Percentiles rank a stretch among this genome's conserved stretches.
These are phyloP conservation scores for Suillus lakei DNA, from an alignment of 768 basidiomycete genomes.

Conservation along the genomic window DNA sequence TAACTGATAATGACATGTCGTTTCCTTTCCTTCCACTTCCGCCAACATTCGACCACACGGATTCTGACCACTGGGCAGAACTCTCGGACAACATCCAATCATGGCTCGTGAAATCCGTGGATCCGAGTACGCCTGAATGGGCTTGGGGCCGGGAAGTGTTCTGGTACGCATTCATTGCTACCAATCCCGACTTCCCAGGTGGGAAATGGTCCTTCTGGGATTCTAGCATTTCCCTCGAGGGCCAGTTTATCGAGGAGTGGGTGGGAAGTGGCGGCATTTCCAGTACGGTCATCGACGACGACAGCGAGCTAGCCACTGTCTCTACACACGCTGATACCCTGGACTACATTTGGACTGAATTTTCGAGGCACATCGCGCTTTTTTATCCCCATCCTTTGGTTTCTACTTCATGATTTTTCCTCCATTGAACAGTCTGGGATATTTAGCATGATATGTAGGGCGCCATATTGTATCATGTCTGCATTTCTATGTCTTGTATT, in stretches of 20 bases:
- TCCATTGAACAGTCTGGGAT: background rate
- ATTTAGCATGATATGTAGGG: background rate
- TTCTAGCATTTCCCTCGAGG: constrained; percentile 4
- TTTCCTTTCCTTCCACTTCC: constrained; percentile 8
- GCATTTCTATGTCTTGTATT: background rate
- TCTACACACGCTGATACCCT: background rate
- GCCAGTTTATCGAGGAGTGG: constrained; percentile 6
- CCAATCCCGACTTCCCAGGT: constrained; percentile 3
- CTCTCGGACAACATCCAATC: constrained; percentile 7
- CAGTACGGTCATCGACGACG: background rate
- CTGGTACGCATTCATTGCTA: constrained; percentile 4
- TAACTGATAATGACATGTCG: background rate
- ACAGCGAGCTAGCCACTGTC: background rate
- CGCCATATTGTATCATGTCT: background rate
- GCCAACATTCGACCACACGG: constrained; percentile 7
- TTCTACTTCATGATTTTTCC: constrained; percentile 5
- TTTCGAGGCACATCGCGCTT: constrained; percentile 5
- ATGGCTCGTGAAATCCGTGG: background rate
- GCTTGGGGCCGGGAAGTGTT: constrained; percentile 4
- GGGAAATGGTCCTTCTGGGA: constrained; percentile 3
- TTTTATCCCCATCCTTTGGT: constrained; percentile 11
- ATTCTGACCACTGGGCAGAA: constrained; percentile 5
- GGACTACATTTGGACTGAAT: constrained; percentile 4
- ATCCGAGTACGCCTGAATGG: background rate
- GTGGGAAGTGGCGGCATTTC: background rate